Base-by-base conservation (phyloP, 371 early-diverging fungal species). In the Mortierella sp. region DNA sequence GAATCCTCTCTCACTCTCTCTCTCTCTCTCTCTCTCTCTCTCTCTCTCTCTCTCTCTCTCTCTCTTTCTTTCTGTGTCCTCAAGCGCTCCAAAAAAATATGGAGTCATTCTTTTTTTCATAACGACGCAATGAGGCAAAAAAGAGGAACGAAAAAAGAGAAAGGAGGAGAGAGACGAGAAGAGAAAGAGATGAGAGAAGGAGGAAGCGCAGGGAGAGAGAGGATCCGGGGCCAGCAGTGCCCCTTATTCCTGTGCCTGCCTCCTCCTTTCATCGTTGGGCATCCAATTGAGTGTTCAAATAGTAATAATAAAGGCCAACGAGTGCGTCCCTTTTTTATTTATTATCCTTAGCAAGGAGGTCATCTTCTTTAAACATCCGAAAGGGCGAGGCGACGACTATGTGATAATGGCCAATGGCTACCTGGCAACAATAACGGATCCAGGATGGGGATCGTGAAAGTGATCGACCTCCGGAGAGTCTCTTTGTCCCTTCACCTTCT, bases 241-340 rank as follows among this genome's bases (percentile, higher is more conserved):
- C 51, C 69, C 69, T 43, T 53, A 51, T 74, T 61, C 46, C 19
- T 73, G 31, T n/a, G 31, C 69, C 53, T 69, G 26, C 26, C 67
- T 69, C 74, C 67, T 74, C 64, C 73, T 69, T 69, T 73, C n/a
- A 31, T 78, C 54, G 26, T 46, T 48, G 26, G 34, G 16, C 9
- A 46, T 10, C 16, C 14, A 61, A 34, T 5, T 16, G n/a, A 13
- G 34, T 19, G 31, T 61, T 19, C 6, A 31, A 61, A 31, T 61
- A 61, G 34, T 61, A 61, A 26, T 34, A 28, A 59, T 59, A 59
- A 31, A 19, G 61, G 34, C 61, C 61, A 34, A 19, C 0, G 50
- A 50, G 50, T 16, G 16, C 13, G 3, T 50, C 50, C 31, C 61
- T 16, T 34, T 31, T 19, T 6, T 59, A 1, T 26, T 59, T 26